A percentile compares a stretch with the other conserved stretches of the same genome.
Evolutionary conservation across 768 basidiomycete species (phyloP).

Genomic region (Favolaschia claudopus): DNA sequence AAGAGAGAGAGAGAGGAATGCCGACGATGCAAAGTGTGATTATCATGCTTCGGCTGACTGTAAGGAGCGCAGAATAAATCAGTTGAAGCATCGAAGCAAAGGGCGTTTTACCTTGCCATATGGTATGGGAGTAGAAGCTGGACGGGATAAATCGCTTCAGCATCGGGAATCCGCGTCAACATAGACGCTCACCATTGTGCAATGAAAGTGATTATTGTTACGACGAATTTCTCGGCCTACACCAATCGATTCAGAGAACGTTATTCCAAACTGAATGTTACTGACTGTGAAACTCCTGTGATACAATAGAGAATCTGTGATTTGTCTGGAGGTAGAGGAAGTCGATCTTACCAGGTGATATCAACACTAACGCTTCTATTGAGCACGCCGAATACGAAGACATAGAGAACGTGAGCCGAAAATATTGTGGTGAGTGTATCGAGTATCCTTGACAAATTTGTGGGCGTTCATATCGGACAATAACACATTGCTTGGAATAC

Average conservation of each 20-base stretch:
- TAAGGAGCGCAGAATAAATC: not conserved
- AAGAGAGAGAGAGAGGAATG: not conserved
- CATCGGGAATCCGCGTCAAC: not conserved
- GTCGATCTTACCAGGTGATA: constrained; percentile 17
- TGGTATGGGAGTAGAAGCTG: constrained; percentile 17
- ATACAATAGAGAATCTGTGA: not conserved
- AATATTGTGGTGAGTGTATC: constrained; percentile 16
- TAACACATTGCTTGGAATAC: not conserved
- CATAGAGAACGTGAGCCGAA: constrained; percentile 3
- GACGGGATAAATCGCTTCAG: not conserved
- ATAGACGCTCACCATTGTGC: constrained; percentile 1
- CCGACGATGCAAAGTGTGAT: constrained; percentile 5
- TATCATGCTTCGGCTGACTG: constrained; percentile 2
- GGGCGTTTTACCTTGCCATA: constrained; percentile 13
- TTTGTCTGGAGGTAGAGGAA: no score
- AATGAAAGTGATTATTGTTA: constrained; percentile 18
- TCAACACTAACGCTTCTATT: not conserved
- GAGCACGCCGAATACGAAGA: constrained; percentile 9
- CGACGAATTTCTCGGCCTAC: constrained; percentile 17
- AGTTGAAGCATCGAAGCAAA: not conserved
- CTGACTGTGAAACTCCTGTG: constrained; percentile 12
- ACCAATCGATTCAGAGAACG: not conserved
- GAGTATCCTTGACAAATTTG: not conserved
- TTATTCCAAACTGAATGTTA: not conserved
- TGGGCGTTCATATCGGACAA: not conserved